Evolutionary conservation across 2,329 filamentous ascomycete genomes (phyloP), one percentile per base, ranked within the genome.

Genomic region (Juglanconis sp.): DNA sequence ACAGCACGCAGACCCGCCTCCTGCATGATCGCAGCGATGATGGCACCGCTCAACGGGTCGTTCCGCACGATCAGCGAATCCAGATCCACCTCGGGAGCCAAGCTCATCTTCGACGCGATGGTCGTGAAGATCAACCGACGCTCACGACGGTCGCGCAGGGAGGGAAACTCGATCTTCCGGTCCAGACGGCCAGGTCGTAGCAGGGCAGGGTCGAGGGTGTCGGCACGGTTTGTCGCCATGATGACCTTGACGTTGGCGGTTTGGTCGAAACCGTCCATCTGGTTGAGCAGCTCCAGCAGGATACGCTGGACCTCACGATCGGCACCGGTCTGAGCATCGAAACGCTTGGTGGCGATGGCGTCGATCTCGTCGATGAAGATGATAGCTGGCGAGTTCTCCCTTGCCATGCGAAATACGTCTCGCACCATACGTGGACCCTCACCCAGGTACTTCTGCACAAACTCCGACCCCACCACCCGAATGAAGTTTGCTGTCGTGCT

Each of bases 281-380:
- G 95, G 80, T 99, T 99, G 65, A 99, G 88, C 67, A 99, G 81
- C 76, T 99, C 95, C 63, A 99, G 88, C 62, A 99, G 82, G 71
- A 99, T 99, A 83, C 95, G 94, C 80, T 99, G 95, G 15, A 99
- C 95, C 78, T 99, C 95, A 79, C 95, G 87, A 73, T 99, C 95
- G 66, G 95, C 95, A 74, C 95, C 95, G 4, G 95, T 99, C 78
- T 99, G 95, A 31, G 95, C 95, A 73, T 99, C 95, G 78, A 99
- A 99, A 76, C 95, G 94, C 81, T 99, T 99, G 46, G 95, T 99
- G 63, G 95, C 95, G 70, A 99, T 98, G 65, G 95, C 95, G 73
- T 99, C 95, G 68, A 99, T 97, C 76, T 99, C 95, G 73, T 99
- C 95, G 73, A 99, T 99, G 83, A 99, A 99, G 78, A 99, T 99